These are phyloP conservation scores for Chlamydomonas eustigma DNA, from an alignment of 139 green algal genomes.

Conservation along the genomic window DNA sequence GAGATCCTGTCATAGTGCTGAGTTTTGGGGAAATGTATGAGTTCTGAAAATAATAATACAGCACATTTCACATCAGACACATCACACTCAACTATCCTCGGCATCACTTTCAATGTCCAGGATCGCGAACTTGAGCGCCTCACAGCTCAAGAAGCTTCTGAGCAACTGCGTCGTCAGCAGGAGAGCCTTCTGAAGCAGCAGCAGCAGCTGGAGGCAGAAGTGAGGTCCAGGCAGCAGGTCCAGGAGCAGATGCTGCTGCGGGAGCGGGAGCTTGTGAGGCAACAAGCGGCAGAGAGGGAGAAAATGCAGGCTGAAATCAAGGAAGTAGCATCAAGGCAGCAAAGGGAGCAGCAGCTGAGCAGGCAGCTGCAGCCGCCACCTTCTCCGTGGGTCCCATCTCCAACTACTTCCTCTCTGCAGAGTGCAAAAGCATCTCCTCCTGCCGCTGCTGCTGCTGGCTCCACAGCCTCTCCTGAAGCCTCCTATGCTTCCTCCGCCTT, in stretches of 20 bases:
- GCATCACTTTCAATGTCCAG: no score
- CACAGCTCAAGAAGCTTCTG: not conserved
- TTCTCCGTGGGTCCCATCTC: not conserved
- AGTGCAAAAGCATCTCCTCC: not conserved
- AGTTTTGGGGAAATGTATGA: no score
- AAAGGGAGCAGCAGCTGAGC: not conserved
- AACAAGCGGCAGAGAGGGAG: not conserved
- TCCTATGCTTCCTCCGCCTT: not conserved
- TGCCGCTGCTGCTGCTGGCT: not conserved
- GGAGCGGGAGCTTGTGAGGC: conserved; percentile 13
- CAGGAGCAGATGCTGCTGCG: not conserved
- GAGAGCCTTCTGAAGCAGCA: conserved; percentile 4
- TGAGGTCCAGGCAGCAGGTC: no score
- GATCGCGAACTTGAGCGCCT: not conserved
- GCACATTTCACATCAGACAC: no score
- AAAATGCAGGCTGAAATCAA: not conserved
- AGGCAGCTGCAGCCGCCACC: conserved; percentile 1
- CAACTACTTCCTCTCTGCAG: not conserved
- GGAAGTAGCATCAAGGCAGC: not conserved
- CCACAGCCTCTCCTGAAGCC: not conserved
- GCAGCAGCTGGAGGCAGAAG: conserved; percentile 10
- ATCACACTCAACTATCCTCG: no score
- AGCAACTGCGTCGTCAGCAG: not conserved
- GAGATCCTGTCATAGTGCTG: no score
- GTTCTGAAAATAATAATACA: no score